These are phyloP conservation scores for Psilocybe mexicana DNA, from an alignment of 1,284 basidiomycete genomes.

Conservation along the genomic window DNA sequence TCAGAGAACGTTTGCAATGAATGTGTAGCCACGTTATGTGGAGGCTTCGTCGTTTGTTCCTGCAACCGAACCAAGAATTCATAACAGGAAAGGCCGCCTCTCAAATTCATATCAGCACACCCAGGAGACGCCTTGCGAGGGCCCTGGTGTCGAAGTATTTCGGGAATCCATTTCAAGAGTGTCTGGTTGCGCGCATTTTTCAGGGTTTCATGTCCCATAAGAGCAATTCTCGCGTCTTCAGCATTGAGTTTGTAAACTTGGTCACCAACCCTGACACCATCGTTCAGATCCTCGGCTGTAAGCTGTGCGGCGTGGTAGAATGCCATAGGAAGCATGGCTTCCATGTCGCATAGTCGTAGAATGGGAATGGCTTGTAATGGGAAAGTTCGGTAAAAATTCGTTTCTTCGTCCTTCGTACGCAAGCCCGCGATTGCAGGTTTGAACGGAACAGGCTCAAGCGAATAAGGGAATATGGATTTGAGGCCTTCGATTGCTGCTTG, in stretches of 20 bases:
- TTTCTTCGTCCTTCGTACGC: slow-evolving; percentile 5
- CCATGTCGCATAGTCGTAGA: slow-evolving; percentile 17
- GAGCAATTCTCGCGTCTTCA: slow-evolving; percentile 1
- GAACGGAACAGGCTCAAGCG: background rate
- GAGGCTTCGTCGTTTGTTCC: background rate
- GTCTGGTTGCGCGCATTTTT: slow-evolving; percentile 14
- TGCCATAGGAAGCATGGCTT: slow-evolving; percentile 22
- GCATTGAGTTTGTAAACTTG: slow-evolving; percentile 8
- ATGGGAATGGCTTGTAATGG: slow-evolving; percentile 23
- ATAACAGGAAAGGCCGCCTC: background rate
- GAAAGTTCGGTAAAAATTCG: slow-evolving; percentile 16
- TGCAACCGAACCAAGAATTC: background rate
- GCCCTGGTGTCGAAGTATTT: background rate
- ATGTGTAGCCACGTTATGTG: background rate
- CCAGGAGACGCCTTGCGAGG: background rate
- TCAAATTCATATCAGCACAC: background rate
- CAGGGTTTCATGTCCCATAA: slow-evolving; percentile 21
- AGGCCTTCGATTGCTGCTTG: slow-evolving; percentile 13
- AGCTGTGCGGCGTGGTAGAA: slow-evolving; percentile 27
- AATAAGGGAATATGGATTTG: slow-evolving; percentile 11
- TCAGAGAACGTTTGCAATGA: slow-evolving; percentile 17
- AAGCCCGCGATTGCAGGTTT: slow-evolving; percentile 21
- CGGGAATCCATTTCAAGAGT: background rate
- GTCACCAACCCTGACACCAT: slow-evolving; percentile 18
- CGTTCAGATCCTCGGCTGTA: slow-evolving; percentile 19